Conservation (phyloP, 805 yeast species). For the Pichia phayaonensis region DNA sequence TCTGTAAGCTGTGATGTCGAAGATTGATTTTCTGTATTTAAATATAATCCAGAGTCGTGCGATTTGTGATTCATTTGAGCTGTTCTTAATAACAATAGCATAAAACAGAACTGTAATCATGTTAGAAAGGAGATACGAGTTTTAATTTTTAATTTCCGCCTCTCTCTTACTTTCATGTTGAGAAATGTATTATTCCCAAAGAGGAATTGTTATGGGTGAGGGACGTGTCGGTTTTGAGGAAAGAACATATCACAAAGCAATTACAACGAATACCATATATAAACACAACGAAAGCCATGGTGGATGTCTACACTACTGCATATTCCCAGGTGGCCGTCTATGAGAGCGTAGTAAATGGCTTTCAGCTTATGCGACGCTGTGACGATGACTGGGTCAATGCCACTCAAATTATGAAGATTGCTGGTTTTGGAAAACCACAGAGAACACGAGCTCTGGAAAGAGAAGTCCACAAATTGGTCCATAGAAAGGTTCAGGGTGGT, state of each 20-base stretch:
- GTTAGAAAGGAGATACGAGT: no score
- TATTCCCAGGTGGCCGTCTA: constrained; percentile 45
- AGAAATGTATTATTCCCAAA: neutral
- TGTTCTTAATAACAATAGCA: no score
- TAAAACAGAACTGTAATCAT: no score
- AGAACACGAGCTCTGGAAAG: constrained; percentile 69
- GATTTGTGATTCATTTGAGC: neutral
- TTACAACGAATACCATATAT: neutral
- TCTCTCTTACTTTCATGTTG: no score
- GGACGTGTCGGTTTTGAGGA: neutral
- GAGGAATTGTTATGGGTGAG: neutral
- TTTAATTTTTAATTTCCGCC: no score
- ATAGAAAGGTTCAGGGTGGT: constrained; percentile 80
- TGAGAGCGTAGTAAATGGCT: constrained; percentile 61
- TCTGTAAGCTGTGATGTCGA: constrained; percentile 17
- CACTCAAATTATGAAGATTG: constrained; percentile 73
- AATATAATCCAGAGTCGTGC: neutral
- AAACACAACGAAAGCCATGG: neutral
- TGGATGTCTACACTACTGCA: constrained; percentile 33
- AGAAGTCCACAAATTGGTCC: constrained; percentile 58
- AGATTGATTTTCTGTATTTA: neutral
- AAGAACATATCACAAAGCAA: no score
- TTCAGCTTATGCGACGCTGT: constrained; percentile 83
- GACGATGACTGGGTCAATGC: constrained; percentile 92
- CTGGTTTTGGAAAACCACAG: constrained; percentile 71